Evolutionary conservation across 2,329 filamentous ascomycete genomes (phyloP).

Genomic region (Dothideomycetes sp.): DNA sequence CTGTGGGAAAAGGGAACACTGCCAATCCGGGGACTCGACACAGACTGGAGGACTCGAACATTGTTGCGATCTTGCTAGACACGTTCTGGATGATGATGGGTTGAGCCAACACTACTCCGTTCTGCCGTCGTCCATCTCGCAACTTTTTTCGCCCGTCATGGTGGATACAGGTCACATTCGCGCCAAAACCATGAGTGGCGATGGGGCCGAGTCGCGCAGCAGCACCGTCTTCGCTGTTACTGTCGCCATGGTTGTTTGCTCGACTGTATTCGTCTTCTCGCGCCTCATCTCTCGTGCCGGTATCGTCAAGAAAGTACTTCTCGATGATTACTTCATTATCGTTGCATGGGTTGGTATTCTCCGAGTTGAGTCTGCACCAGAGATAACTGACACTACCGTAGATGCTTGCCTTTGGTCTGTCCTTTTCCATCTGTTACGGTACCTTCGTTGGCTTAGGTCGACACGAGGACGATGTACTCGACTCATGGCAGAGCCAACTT

Average conservation of each 20-base stretch:
- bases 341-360: slow-evolving; percentile 57
- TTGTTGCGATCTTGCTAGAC: background rate
- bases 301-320: slow-evolving; percentile 61
- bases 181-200: slow-evolving; percentile 7
- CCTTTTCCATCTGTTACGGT: slow-evolving; percentile 57
- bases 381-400: slow-evolving; percentile 3
- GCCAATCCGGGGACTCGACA: slow-evolving; percentile 1
- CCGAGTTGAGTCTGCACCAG: background rate
- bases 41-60: background rate
- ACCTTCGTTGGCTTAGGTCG: slow-evolving; percentile 58
- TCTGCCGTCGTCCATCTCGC: slow-evolving; percentile 3
- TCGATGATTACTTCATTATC: slow-evolving; percentile 76
- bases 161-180: background rate
- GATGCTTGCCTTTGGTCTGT: slow-evolving; percentile 53
- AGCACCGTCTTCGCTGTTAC: slow-evolving; percentile 58
- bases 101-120: slow-evolving; percentile 1
- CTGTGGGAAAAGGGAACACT: background rate
- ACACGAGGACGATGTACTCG: slow-evolving; percentile 52
- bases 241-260: slow-evolving; percentile 57
- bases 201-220: slow-evolving; percentile 18
- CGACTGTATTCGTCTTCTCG: slow-evolving; percentile 65
- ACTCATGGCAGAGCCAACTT: slow-evolving; percentile 42
- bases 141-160: slow-evolving; percentile 6
- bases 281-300: slow-evolving; percentile 63
- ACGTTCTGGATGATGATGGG: slow-evolving; percentile 11